Conservation (phyloP, 2,329 filamentous ascomycete species). For the Endocalyx cinctus region DNA sequence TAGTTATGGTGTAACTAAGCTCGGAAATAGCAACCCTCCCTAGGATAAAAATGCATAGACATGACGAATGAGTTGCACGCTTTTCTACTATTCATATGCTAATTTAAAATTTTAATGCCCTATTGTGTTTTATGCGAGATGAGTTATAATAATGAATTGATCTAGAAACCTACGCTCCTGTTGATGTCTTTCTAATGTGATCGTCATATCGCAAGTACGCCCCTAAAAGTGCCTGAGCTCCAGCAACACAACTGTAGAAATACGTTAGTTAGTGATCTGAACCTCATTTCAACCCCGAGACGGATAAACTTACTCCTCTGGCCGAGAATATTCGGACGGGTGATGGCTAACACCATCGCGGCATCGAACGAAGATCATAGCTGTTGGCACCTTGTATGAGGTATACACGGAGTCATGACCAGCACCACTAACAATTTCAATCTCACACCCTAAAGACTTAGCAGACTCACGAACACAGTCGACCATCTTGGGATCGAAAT, state of each 20-base stretch:
- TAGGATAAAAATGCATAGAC: too few relatives aligned
- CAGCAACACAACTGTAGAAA: slow-evolving; percentile 3
- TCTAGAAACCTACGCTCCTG: neutral
- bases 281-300: neutral
- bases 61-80: too few relatives aligned
- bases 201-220: slow-evolving; percentile 4
- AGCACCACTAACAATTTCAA: slow-evolving; percentile 12
- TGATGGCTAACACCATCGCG: slow-evolving; percentile 21
- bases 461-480: slow-evolving; percentile 14
- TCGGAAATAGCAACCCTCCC: too few relatives aligned
- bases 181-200: neutral
- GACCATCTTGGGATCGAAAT: slow-evolving; percentile 16
- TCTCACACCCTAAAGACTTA: slow-evolving; percentile 14
- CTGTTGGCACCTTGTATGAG: slow-evolving; percentile 19
- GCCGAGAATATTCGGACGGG: slow-evolving; percentile 15
- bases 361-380: slow-evolving; percentile 25
- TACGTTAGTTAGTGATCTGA: neutral
- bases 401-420: slow-evolving; percentile 26
- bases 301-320: slow-evolving; percentile 10
- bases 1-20: too few relatives aligned
- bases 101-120: too few relatives aligned
- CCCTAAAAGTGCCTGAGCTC: slow-evolving; percentile 4
- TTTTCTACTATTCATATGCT: too few relatives aligned
- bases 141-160: too few relatives aligned
- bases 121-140: too few relatives aligned